phyloP scores from a whole-genome alignment of 202 grass and related monocot species.

The Schoenoplectus tabernaemontani region DNA sequence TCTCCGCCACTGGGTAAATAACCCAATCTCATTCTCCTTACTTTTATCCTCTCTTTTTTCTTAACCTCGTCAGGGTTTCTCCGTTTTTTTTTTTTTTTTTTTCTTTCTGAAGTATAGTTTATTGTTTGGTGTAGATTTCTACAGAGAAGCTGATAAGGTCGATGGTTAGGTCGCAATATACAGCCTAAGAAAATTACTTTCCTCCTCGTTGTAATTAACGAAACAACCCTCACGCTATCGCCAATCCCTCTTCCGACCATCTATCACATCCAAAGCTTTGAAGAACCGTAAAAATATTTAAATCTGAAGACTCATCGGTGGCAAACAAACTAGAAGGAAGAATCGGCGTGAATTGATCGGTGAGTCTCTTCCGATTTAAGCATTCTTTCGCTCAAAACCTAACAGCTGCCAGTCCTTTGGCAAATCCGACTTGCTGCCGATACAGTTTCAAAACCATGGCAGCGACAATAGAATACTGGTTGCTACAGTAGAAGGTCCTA shows the following conservation, averaged over 20 bases:
- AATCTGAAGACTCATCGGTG: not conserved
- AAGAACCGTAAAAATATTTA: not conserved
- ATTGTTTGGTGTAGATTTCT: not conserved
- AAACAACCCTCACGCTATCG: not conserved
- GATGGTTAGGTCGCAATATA: not conserved
- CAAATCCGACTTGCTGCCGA: not conserved
- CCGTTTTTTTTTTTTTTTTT: not conserved
- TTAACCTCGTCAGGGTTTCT: not conserved
- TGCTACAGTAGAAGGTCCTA: not conserved
- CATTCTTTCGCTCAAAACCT: not conserved
- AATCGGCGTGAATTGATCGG: not conserved
- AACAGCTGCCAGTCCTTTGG: not conserved
- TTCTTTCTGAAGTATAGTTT: not conserved
- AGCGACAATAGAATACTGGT: not conserved
- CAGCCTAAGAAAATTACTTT: too few relatives aligned
- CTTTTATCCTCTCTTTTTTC: not conserved
- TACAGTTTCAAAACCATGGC: not conserved
- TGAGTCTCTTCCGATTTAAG: not conserved
- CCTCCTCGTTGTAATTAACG: not conserved
- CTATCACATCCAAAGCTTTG: not conserved
- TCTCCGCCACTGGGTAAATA: slow-evolving; percentile 26
- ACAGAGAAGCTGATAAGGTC: not conserved
- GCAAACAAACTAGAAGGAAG: not conserved
- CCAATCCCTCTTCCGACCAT: not conserved
- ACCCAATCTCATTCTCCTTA: not conserved